Base-by-base conservation (phyloP, 2,329 filamentous ascomycete species). In the Xylaria sp. region DNA sequence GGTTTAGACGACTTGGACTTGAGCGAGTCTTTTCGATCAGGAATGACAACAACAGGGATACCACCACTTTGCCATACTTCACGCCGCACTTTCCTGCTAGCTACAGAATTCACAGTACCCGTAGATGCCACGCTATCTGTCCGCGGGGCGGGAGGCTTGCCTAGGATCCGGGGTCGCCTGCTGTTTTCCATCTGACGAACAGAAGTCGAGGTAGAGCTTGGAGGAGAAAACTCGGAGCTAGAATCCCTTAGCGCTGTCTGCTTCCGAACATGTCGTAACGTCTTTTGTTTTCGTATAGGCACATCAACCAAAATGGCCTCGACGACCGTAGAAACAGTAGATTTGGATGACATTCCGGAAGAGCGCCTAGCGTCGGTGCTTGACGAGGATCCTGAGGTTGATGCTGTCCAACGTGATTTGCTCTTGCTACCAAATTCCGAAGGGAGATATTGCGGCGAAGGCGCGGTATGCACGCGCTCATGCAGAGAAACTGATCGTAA, bases 11-110 rank as follows among this genome's bases (percentile, higher is more conserved):
- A 79, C 55, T 71, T 78, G 7, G 83, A 80, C 61, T 82, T 83
- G 11, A 80, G 75, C 3, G 85, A 87, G 6, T 86, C 84, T 15
- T 75, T 78, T 15, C 87, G 83, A 58, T 85, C 83, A 6, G 87
- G 87, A 53, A 89, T 83, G 19, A 89, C 79, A 6, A 88, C 80
- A 7, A 89, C 87, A 1, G 87, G 87, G 9, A 89, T 86, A 2
- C 79, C 85, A 7, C 87, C 87, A 56, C 75, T 83, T 66, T 83
- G 87, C 78, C 83, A 81, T 2, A 89, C 77, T 33, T 88, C 84
- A 15, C 83, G 81, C n/a, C 87, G 79, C 3, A 84, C 84, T 68
- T 80, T 85, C 7, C 78, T 78, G 66, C 83, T 88, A 0, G 82
- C 80, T 3, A 82, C 76, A 5, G 84, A 85, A 63, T 78, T 84